Conservation (phyloP, 108 stramenopile genomes). For the Conticribra weissflogii region DNA sequence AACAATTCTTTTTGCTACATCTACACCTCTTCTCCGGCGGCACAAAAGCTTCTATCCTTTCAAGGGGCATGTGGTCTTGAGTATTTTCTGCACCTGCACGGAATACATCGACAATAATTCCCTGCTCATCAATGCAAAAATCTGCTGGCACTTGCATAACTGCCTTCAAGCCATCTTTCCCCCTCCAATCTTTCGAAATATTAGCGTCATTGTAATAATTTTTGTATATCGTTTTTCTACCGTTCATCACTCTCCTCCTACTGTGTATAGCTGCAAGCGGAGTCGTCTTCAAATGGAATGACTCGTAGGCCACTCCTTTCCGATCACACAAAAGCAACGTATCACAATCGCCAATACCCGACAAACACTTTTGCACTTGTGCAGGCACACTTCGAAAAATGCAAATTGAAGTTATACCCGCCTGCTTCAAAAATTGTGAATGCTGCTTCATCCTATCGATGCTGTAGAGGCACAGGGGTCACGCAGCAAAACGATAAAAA, state of each 20-base stretch:
- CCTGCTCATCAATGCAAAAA: neutral
- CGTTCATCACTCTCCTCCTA: neutral
- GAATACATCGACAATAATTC: neutral
- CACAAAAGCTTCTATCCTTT: neutral
- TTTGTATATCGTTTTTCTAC: neutral
- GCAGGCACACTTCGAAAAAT: neutral
- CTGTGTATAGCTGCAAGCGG: neutral
- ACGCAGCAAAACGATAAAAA: neutral
- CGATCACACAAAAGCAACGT: neutral
- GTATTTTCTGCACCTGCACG: neutral
- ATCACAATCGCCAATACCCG: neutral
- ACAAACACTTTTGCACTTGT: too few relatives aligned
- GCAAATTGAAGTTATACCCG: neutral
- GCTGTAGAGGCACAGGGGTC: conserved; percentile 1
- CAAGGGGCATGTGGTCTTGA: neutral
- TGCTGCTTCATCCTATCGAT: neutral
- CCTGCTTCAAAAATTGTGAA: neutral
- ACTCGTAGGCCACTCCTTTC: neutral
- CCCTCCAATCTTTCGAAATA: too few relatives aligned
- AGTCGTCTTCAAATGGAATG: neutral
- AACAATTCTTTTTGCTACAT: neutral
- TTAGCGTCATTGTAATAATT: too few relatives aligned
- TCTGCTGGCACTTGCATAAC: neutral
- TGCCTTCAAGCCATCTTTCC: too few relatives aligned
- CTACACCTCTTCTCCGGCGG: neutral